Evolutionary conservation across 805 yeast species (phyloP), one percentile per base, ranked within the genome.

Genomic region (Candida dendrica): DNA sequence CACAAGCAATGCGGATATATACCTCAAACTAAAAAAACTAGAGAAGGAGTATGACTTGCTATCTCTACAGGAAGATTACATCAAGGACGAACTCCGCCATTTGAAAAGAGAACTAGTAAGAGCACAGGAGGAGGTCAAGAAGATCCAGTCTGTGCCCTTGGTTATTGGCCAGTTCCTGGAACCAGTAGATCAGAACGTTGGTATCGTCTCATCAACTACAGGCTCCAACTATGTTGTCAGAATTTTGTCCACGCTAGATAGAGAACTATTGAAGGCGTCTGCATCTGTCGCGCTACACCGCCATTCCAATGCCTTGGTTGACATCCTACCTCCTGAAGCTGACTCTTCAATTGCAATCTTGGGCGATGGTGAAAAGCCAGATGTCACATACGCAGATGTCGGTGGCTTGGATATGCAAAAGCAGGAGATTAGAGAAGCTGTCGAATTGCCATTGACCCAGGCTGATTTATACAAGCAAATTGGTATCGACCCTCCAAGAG

Each of bases 331-430:
- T 22, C 98, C 98, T 24, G 98, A 93, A 71, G 97, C 98, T 0
- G 99, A 93, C 59, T 89, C 97, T 2, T 82, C 93, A 31, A 93
- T 93, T 51, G 82, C 98, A 30, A 89, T 95, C 62, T 84, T 93
- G 55, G 95, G 96, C 27, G 95, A 91, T 35, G 85, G 87, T 55
- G 96, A 95, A 65, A 86, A 84, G 59, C 95, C 95, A 19, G 90
- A 84, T 58, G 93, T 85, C 33, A 81, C 96, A 2, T 93, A 93
- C 58, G 95, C 96, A 29, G 98, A 93, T 63, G 97, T 93, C 43
- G 99, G 99, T 65, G 99, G 98, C 34, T 72, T 93, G 61, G 98
- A 93, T 64, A 89, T 93, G 95, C 99, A 93, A 66, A 95, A 93
- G 57, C 98, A 95, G 66, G 99, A 93, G 68, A 93, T 93, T 49